Percentiles rank a stretch among this genome's conserved stretches.
phyloP scores from a whole-genome alignment of 192 early-diverging fungal species.

The Spizellomyces sp. region DNA sequence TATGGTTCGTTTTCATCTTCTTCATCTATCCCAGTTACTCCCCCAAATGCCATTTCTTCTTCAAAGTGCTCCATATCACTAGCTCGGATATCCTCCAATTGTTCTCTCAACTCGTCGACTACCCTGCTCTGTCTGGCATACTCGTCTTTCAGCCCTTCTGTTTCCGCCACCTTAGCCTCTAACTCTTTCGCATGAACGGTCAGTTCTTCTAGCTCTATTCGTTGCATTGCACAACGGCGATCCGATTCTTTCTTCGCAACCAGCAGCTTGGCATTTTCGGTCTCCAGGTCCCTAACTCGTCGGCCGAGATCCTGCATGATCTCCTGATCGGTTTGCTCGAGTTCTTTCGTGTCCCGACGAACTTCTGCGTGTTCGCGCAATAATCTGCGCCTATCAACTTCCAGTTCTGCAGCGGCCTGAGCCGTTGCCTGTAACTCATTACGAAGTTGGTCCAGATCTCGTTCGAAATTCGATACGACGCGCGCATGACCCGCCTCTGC shows the following conservation, averaged over 20 bases:
- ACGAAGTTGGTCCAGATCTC: conserved; percentile 41
- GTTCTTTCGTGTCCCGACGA: conserved; percentile 6
- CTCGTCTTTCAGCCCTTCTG: not conserved
- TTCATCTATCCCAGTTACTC: not conserved
- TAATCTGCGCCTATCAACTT: conserved; percentile 28
- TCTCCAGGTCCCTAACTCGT: conserved; percentile 18
- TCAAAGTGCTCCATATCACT: conserved; percentile 4
- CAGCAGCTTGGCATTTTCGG: conserved; percentile 9
- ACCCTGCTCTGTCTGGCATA: conserved; percentile 11
- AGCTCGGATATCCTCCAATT: conserved; percentile 40
- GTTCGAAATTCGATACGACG: conserved; percentile 34
- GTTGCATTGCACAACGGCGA: conserved; percentile 2
- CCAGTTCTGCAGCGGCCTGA: conserved; percentile 24
- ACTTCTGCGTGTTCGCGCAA: conserved; percentile 16
- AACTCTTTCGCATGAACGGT: not conserved
- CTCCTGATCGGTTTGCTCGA: conserved; percentile 19
- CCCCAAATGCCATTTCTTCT: not conserved
- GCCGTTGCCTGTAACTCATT: conserved; percentile 24
- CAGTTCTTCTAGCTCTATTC: conserved; percentile 17
- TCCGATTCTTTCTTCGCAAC: conserved; percentile 9
- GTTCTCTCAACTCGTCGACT: conserved; percentile 36
- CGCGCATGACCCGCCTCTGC: conserved; percentile 34
- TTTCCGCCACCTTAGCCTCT: conserved; percentile 2
- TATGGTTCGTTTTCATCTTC: not conserved
- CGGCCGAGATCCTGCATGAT: conserved; percentile 17